Evolutionary conservation across 2,329 filamentous ascomycete genomes (phyloP), one percentile per base, ranked within the genome.

Genomic region (Colletotrichum nymphaeae): DNA sequence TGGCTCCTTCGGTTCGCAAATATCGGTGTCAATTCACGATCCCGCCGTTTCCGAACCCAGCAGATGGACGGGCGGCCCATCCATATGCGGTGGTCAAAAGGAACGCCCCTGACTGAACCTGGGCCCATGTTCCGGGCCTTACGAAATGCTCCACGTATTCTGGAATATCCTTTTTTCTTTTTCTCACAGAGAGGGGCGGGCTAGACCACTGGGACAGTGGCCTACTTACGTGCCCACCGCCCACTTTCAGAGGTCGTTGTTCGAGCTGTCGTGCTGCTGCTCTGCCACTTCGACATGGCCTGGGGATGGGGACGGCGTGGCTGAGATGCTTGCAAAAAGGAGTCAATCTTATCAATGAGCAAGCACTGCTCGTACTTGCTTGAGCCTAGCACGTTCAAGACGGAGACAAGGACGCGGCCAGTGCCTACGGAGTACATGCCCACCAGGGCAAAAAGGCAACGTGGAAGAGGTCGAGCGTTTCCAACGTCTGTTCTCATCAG

Each of bases 21-120:
- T 42, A 64, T n/a, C 66, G 26, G 59, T 64, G 58, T 64, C 46
- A 28, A 42, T 46, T 24, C 55, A 16, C 67, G 26, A 49, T 70
- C 67, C 66, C 67, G 60, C 66, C 66, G 55, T 70, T 70, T 70
- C 70, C 70, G 70, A 69, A 73, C 66, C 70, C 60, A 73, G 70
- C 67, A 65, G 49, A 12, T 52, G 35, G 63, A 53, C 30, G 52
- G 26, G 49, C 52, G 30, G 22, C 14, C 53, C 32, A 56, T 60
- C 70, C 70, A 69, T 53, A 35, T 46, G 53, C 37, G 60, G 70
- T 69, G 70, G 70, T 42, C 56, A 7, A 35, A 56, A 49, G 42
- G 42, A 26, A 35, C 35, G 70, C 60, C 70, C 70, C 67, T 70
- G 67, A 60, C 67, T 70, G 67, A 60, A 62, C 67, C 60, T 32